These are phyloP conservation scores for Jacaranda mimosifolia DNA, from an alignment of 257 asterid genomes.

Conservation along the genomic window DNA sequence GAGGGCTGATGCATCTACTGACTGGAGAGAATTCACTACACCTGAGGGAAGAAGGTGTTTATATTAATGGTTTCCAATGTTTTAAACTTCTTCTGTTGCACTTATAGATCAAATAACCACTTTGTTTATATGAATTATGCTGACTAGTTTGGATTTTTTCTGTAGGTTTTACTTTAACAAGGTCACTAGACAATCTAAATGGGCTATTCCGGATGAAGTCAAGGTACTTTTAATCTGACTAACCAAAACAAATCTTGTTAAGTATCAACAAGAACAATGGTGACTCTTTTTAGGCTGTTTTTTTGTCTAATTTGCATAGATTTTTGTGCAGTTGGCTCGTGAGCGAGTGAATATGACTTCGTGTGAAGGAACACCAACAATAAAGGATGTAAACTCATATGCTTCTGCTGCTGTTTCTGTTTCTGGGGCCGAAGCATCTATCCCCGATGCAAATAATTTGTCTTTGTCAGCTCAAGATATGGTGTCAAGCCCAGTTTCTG, in stretches of 20 bases:
- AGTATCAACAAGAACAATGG: neutral
- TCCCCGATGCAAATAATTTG: constrained; percentile 49
- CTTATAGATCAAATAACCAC: constrained; percentile 1
- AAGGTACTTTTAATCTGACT: constrained; percentile 61
- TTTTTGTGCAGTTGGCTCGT: constrained; percentile 72
- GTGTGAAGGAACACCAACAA: constrained; percentile 48
- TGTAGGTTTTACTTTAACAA: constrained; percentile 80
- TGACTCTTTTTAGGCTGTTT: constrained; percentile 6
- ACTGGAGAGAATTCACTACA: constrained; percentile 84
- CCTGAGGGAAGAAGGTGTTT: constrained; percentile 84
- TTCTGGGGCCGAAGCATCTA: constrained; percentile 52
- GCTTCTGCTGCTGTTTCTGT: constrained; percentile 50
- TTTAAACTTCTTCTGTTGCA: constrained; percentile 32
- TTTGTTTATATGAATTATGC: constrained; percentile 28
- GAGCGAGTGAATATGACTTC: constrained; percentile 49
- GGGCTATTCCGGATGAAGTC: constrained; percentile 91
- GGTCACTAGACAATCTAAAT: constrained; percentile 71
- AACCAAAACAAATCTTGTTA: constrained; percentile 29
- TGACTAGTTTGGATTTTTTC: constrained; percentile 31
- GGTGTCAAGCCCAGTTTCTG: constrained; percentile 65
- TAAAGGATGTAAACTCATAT: constrained; percentile 46
- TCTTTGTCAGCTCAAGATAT: constrained; percentile 45
- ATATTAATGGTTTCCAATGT: constrained; percentile 11
- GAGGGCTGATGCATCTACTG: constrained; percentile 97
- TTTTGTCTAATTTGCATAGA: constrained; percentile 35